A percentile compares a stretch with the other conserved stretches of the same genome.
These are phyloP conservation scores for Nicotiana rustica DNA, from an alignment of 305 asterid species.

Conservation along the genomic window DNA sequence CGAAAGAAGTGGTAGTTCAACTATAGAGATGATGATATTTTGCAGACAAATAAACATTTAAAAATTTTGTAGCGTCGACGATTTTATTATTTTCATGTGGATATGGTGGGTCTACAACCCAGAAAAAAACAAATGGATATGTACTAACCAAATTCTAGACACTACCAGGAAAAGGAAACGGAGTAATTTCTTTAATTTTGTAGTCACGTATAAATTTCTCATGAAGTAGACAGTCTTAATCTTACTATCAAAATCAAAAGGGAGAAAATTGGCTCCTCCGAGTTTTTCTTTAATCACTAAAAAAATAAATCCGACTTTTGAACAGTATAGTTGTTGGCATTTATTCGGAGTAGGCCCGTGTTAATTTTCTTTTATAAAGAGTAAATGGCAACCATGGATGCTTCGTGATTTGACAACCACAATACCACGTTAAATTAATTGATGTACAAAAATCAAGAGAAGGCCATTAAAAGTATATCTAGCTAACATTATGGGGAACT, in stretches of 20 bases:
- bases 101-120: too few species aligned
- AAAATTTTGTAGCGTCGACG: too few species aligned
- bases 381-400: not conserved
- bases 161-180: too few species aligned
- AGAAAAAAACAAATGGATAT: too few species aligned
- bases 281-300: too few species aligned
- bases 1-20: too few species aligned
- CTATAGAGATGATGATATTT: too few species aligned
- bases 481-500: not conserved
- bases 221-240: not conserved
- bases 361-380: not conserved
- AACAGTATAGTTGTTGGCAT: not conserved
- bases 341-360: not conserved
- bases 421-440: not conserved
- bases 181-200: too few species aligned
- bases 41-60: too few species aligned
- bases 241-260: not conserved
- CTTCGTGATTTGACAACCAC: conserved; percentile 6
- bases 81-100: too few species aligned
- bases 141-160: too few species aligned
- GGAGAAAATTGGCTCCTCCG: not conserved
- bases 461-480: not conserved
- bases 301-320: not conserved
- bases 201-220: not conserved
- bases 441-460: not conserved